Base-by-base conservation (phyloP, 2,329 filamentous ascomycete species). In the Exophiala xenobiotica region DNA sequence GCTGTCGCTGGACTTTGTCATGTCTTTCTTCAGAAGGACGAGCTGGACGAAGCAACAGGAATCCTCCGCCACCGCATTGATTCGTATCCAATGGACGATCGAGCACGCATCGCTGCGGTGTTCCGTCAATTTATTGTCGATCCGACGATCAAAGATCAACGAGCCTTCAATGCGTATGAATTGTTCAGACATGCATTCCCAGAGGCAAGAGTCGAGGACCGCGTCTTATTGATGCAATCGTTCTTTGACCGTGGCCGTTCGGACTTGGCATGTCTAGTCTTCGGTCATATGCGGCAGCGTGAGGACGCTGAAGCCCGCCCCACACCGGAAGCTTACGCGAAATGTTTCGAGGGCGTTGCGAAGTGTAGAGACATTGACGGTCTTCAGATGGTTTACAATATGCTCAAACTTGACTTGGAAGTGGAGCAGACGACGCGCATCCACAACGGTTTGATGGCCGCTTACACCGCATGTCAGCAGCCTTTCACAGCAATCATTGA, bases 261-360 rank as follows among this genome's bases (percentile, higher is more conserved):
- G 9, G 91, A 97, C 63, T 90, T 96, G 79, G 91, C 88, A 2
- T 83, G 83, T 40, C 79, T 90, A 56, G 83, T 95, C 26, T 96
- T 99, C 69, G 88, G 88, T 11, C 89, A 96, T 67, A 97, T 97
- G 91, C 87, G 90, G n/a, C 79, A 86, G 44, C 85, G 90, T 58
- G 76, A 79, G 19, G 81, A 85, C 51, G 72, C 73, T 2, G 71
- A 74, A 1, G 80, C 82, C 18, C 81, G 86, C 1, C 90, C 93
- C 0, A 85, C 77, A 2, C 70, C 80, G 7, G 83, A 88, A 38
- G 87, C 87, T 4, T 99, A 99, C 65, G 79, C 88, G 3, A 73
- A 78, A 26, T 91, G 85, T 56, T 86, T 97, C 51, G 81, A 88
- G 53, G 88, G 90, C 2, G 80, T 96, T 19, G 85, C 85, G 3